Conservation (phyloP, 345 rosid species). For the Heritiera littoralis region DNA sequence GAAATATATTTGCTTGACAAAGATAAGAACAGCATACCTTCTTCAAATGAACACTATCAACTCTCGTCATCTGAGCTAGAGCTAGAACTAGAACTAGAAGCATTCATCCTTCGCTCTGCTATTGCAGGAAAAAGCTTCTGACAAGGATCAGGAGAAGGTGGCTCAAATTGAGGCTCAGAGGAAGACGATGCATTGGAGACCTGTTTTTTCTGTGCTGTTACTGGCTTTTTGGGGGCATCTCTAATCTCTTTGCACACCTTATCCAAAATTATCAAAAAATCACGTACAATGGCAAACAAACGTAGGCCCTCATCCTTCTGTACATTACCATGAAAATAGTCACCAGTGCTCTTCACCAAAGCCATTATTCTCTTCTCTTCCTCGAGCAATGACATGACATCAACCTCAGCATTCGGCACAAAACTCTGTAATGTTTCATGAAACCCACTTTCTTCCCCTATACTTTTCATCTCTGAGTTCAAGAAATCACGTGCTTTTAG, state of each 20-base stretch:
- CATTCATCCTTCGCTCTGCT: slow-evolving; percentile 50
- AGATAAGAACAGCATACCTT: slow-evolving; percentile 22
- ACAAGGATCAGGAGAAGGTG: slow-evolving; percentile 53
- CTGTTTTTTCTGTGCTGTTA: slow-evolving; percentile 53
- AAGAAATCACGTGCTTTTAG: slow-evolving; percentile 62
- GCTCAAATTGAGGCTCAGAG: slow-evolving; percentile 40
- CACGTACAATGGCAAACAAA: slow-evolving; percentile 74
- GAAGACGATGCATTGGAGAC: slow-evolving; percentile 49
- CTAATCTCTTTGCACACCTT: slow-evolving; percentile 81
- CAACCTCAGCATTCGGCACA: slow-evolving; percentile 72
- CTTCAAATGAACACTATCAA: slow-evolving; percentile 4
- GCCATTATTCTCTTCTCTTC: slow-evolving; percentile 91
- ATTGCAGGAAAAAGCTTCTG: slow-evolving; percentile 77
- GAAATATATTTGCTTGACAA: not conserved
- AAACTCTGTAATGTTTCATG: slow-evolving; percentile 69
- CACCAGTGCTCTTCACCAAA: slow-evolving; percentile 87
- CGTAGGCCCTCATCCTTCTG: slow-evolving; percentile 92
- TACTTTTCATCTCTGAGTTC: slow-evolving; percentile 67
- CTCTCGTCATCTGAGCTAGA: slow-evolving; percentile 65
- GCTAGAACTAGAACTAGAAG: slow-evolving; percentile 56
- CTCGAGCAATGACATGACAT: slow-evolving; percentile 52
- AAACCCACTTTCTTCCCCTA: slow-evolving; percentile 75
- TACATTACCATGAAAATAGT: slow-evolving; percentile 94
- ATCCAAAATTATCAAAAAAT: slow-evolving; percentile 82
- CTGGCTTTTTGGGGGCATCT: slow-evolving; percentile 51